Evolutionary conservation across 208 protist species (phyloP).

Genomic region (Strigomonas culicis): DNA sequence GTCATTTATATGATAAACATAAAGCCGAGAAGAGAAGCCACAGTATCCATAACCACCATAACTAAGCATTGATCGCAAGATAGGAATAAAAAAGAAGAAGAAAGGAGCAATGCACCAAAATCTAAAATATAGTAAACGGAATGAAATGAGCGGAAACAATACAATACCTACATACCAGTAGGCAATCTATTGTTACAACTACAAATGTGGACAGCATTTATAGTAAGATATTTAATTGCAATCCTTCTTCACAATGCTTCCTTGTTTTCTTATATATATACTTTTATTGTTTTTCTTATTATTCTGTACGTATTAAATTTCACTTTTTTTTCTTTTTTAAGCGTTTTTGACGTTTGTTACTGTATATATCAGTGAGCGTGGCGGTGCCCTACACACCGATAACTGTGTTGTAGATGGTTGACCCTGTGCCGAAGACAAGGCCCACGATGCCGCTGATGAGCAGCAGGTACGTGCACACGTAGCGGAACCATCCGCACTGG

Average conservation of each 20-base stretch:
- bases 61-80: no score
- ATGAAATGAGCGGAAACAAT: background rate
- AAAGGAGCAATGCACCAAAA: conserved; percentile 1
- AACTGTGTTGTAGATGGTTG: conserved; percentile 20
- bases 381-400: conserved; percentile 5
- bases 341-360: background rate
- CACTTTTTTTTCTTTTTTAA: background rate
- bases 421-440: conserved; percentile 27
- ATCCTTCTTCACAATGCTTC: background rate
- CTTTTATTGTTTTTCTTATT: background rate
- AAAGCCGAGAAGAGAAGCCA: conserved; percentile 7
- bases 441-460: conserved; percentile 27
- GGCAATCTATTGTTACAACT: background rate
- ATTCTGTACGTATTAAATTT: background rate
- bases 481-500: conserved; percentile 39
- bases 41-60: background rate
- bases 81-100: conserved; percentile 1
- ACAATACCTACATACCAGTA: background rate
- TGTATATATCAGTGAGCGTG: background rate
- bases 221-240: background rate
- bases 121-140: background rate
- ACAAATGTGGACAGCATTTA: background rate
- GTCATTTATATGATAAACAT: conserved; percentile 5
- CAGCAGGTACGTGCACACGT: conserved; percentile 46
- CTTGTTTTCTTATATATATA: background rate